phyloP scores from a whole-genome alignment of 2,329 filamentous ascomycete species.

The Colletotrichum lupini region DNA sequence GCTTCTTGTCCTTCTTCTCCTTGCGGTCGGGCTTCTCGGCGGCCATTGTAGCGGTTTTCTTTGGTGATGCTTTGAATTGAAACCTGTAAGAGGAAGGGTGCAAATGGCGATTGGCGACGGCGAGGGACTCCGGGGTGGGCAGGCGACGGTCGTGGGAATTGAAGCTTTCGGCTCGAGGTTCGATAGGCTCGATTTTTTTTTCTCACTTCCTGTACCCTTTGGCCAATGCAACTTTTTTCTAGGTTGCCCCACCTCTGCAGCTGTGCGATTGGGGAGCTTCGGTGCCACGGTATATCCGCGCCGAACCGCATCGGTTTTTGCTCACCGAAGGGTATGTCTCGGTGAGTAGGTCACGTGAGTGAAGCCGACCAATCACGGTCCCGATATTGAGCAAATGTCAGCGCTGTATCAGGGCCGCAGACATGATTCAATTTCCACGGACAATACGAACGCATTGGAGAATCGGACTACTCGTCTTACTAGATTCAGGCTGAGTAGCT shows the following conservation, averaged over 20 bases:
- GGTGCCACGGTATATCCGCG: conserved; percentile 9
- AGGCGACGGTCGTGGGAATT: not conserved
- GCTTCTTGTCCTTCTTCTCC: conserved; percentile 49
- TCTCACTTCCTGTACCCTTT: not conserved
- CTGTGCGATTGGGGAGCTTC: not conserved
- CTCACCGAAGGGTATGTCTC: not conserved
- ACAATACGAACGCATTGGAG: not conserved
- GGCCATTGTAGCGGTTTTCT: conserved; percentile 51
- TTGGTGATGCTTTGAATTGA: not conserved
- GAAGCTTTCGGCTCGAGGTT: conserved; percentile 13
- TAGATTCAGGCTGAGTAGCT: no score
- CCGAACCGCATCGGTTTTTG: not conserved
- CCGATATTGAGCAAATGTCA: conserved; percentile 26
- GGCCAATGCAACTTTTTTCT: conserved; percentile 22
- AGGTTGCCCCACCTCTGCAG: not conserved
- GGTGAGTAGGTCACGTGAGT: not conserved
- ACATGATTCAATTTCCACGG: not conserved
- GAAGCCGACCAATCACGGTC: not conserved
- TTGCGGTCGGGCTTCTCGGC: conserved; percentile 61
- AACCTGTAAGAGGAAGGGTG: not conserved
- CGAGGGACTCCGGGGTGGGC: not conserved
- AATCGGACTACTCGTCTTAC: not conserved
- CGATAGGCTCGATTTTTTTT: conserved; percentile 19
- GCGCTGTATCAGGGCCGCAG: not conserved
- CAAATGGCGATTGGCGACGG: not conserved